Conservation (phyloP, 139 green algal species). For the Pedinophyceae sp. region DNA sequence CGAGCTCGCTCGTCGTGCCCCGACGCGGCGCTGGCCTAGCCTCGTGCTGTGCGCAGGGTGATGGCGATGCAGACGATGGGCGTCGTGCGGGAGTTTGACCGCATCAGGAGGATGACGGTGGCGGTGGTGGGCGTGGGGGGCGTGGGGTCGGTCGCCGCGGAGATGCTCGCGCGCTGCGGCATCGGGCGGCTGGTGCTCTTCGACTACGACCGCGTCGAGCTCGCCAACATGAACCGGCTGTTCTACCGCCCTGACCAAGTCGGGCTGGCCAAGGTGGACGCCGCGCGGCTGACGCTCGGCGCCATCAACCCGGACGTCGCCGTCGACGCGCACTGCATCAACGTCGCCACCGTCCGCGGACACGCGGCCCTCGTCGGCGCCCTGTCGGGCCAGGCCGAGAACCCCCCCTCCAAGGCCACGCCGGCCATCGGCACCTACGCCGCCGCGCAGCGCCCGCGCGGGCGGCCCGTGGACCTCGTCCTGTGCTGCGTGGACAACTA, state of each 20-base stretch:
- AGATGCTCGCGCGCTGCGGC: slow-evolving; percentile 94
- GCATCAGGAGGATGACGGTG: slow-evolving; percentile 59
- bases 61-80: slow-evolving; percentile 95
- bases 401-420: neutral
- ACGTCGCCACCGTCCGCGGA: slow-evolving; percentile 87
- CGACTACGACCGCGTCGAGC: slow-evolving; percentile 89
- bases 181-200: slow-evolving; percentile 86
- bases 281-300: slow-evolving; percentile 66
- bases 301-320: slow-evolving; percentile 88
- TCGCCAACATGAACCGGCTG: slow-evolving; percentile 97
- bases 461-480: slow-evolving; percentile 67
- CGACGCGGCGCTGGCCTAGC: too few species aligned
- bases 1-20: too few species aligned
- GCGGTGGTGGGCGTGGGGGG: slow-evolving; percentile 80
- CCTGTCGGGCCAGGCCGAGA: too few species aligned
- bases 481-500: slow-evolving; percentile 98
- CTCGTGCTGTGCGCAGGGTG: too few species aligned
- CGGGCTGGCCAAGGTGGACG: slow-evolving; percentile 94
- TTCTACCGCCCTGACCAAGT: slow-evolving; percentile 93
- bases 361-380: slow-evolving; percentile 67
- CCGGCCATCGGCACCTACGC: neutral
- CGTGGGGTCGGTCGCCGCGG: slow-evolving; percentile 82
- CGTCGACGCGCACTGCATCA: slow-evolving; percentile 80
- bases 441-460: slow-evolving; percentile 9
- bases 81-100: slow-evolving; percentile 85